Conservation (phyloP, 1,284 basidiomycete genomes). For the Chiua sp. region DNA sequence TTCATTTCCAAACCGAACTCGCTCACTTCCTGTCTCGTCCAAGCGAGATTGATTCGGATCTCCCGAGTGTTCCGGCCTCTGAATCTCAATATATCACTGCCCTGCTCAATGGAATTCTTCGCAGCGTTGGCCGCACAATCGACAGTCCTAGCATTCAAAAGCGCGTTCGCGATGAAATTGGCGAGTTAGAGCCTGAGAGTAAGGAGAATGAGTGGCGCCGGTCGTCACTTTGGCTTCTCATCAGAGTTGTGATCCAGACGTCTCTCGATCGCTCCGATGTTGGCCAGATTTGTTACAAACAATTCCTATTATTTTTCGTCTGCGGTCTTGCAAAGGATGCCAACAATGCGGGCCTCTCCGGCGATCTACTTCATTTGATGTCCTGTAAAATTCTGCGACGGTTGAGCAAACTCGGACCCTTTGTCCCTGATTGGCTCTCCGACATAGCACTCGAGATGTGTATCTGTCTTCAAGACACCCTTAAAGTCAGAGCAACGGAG, state of each 20-base stretch:
- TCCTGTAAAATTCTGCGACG: background rate
- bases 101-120: conserved; percentile 47
- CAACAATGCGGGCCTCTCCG: background rate
- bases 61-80: conserved; percentile 38
- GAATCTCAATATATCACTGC: conserved; percentile 47
- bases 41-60: conserved; percentile 7
- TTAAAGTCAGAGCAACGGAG: background rate
- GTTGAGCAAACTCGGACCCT: background rate
- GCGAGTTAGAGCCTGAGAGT: too few relatives aligned
- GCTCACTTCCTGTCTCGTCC: conserved; percentile 11
- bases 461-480: background rate
- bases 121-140: conserved; percentile 31
- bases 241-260: conserved; percentile 42
- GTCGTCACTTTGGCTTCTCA: conserved; percentile 50
- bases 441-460: background rate
- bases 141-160: conserved; percentile 43
- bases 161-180: conserved; percentile 45
- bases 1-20: conserved; percentile 11
- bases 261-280: conserved; percentile 30
- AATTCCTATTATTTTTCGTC: background rate
- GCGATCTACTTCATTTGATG: background rate
- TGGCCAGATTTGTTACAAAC: background rate
- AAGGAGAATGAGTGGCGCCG: conserved; percentile 44
- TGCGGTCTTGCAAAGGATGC: background rate
- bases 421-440: background rate